These are phyloP conservation scores for Podospora comata DNA, from an alignment of 495 filamentous ascomycete genomes.

Conservation along the genomic window DNA sequence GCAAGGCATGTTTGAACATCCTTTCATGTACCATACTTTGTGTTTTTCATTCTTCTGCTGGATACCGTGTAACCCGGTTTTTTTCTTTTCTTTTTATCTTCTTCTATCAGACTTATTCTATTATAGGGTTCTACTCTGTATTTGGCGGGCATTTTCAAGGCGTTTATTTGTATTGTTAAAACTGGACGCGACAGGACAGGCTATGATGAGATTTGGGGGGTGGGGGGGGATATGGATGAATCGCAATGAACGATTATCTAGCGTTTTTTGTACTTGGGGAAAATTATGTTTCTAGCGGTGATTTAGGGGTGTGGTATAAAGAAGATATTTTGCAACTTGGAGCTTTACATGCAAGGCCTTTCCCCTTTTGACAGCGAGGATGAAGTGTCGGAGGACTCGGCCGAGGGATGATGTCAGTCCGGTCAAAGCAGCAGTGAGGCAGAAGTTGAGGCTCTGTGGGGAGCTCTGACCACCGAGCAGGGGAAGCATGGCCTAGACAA, in stretches of 20 bases:
- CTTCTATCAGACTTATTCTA: not conserved
- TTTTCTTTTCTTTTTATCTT: not conserved
- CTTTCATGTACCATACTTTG: conserved; percentile 7
- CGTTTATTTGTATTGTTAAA: not conserved
- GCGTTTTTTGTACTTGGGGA: not conserved
- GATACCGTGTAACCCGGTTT: not conserved
- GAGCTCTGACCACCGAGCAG: not conserved
- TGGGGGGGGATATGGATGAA: not conserved
- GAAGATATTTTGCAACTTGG: not conserved
- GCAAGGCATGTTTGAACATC: not conserved
- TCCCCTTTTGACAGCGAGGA: not conserved
- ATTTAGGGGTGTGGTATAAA: not conserved
- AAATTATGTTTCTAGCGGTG: not conserved
- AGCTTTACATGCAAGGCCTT: not conserved
- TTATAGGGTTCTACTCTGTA: not conserved
- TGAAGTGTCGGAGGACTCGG: not conserved
- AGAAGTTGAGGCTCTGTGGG: not conserved
- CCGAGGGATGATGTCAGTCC: not conserved
- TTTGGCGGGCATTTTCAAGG: conserved; percentile 6
- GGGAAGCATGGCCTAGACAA: too few relatives aligned
- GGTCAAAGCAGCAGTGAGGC: not conserved
- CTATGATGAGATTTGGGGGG: not conserved
- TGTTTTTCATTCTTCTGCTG: conserved; percentile 2
- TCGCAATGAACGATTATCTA: not conserved
- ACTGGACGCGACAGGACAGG: not conserved